Percentiles rank a stretch among this genome's conserved stretches.
Evolutionary conservation across 768 basidiomycete species (phyloP).

Genomic region (Suillus discolor): DNA sequence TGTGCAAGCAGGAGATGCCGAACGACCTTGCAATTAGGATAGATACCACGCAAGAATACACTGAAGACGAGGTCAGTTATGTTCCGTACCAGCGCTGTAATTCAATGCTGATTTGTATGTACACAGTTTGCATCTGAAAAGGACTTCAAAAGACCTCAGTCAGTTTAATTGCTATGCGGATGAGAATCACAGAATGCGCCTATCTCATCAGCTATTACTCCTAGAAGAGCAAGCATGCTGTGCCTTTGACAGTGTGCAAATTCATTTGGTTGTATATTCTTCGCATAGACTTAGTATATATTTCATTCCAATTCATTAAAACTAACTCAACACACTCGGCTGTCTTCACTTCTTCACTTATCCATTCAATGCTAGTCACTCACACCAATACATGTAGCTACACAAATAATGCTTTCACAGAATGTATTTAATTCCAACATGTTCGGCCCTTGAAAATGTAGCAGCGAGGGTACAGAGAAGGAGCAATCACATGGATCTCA

Average conservation of each 20-base stretch:
- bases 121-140: not conserved
- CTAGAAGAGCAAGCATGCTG: not conserved
- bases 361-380: not conserved
- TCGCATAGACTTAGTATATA: not conserved
- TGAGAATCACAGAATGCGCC: not conserved
- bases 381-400: not conserved
- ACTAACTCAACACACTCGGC: not conserved
- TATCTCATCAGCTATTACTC: not conserved
- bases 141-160: not conserved
- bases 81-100: not conserved
- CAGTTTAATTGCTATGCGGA: not conserved
- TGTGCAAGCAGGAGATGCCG: conserved; percentile 24
- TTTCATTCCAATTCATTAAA: not conserved
- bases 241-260: not conserved
- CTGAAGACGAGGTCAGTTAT: conserved; percentile 38
- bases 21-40: conserved; percentile 66
- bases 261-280: not conserved
- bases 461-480: not conserved
- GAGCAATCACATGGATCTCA: not conserved
- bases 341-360: not conserved
- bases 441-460: not conserved
- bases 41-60: conserved; percentile 57
- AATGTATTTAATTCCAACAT: not conserved
- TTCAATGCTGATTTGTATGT: not conserved
- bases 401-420: not conserved